phyloP scores from a whole-genome alignment of 148 eudicot species.

The Tetragonia tetragonoides region DNA sequence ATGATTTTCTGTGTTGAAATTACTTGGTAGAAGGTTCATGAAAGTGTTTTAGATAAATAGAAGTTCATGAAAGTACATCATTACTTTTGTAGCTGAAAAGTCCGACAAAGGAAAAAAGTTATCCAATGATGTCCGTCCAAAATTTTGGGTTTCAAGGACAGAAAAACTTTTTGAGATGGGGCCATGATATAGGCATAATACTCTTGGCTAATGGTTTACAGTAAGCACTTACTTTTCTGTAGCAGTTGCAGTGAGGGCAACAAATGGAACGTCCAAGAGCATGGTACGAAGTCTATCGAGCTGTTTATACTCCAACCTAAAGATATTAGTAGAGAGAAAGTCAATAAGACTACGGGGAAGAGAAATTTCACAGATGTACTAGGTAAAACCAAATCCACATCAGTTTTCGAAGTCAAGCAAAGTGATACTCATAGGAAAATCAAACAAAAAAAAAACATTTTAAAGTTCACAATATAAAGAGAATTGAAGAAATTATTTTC shows the following conservation, averaged over 20 bases:
- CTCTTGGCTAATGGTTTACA: background rate
- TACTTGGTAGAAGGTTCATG: no score
- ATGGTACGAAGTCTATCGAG: constrained; percentile 60
- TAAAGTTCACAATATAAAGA: no score
- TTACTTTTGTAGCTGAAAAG: no score
- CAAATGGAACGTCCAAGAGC: constrained; percentile 65
- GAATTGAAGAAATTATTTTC: background rate
- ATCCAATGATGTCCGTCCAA: background rate
- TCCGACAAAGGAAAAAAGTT: no score
- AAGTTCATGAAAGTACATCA: no score
- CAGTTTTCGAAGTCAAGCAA: background rate
- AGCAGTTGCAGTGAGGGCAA: constrained; percentile 84
- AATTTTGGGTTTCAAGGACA: background rate
- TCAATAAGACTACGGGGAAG: background rate
- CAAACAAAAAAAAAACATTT: no score
- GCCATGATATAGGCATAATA: background rate
- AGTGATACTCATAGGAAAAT: background rate
- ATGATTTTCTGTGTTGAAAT: no score
- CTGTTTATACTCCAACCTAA: constrained; percentile 74
- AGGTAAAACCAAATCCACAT: background rate
- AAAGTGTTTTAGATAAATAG: no score
- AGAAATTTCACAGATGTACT: constrained; percentile 4
- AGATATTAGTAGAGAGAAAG: background rate
- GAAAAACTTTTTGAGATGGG: background rate
- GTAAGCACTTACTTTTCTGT: constrained; percentile 60